phyloP scores from a whole-genome alignment of 148 eudicot genomes.

The Dianthus caryophyllus region DNA sequence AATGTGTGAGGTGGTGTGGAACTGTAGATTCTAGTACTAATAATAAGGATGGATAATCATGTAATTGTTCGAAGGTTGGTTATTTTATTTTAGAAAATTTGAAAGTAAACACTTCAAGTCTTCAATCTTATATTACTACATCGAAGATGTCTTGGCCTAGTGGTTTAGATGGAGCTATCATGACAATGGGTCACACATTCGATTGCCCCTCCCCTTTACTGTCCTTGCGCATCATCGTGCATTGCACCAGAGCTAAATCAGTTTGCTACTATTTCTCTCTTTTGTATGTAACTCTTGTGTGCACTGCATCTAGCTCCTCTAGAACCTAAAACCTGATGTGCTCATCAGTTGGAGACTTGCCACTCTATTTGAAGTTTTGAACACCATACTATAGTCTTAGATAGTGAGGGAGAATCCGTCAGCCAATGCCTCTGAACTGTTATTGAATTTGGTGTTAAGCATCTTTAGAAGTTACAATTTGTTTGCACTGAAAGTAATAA shows the following conservation, averaged over 20 bases:
- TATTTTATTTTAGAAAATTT: too few species aligned
- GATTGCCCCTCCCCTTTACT: too few species aligned
- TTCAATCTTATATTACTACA: too few species aligned
- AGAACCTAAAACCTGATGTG: neutral
- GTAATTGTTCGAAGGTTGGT: too few species aligned
- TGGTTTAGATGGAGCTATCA: too few species aligned
- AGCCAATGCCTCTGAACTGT: neutral
- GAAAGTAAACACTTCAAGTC: too few species aligned
- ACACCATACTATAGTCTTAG: neutral
- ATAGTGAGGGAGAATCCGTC: too few species aligned
- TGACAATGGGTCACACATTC: too few species aligned
- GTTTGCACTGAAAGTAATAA: neutral
- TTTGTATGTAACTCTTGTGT: neutral
- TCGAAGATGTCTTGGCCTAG: too few species aligned
- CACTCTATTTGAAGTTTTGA: neutral
- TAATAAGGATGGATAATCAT: too few species aligned
- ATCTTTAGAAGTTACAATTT: neutral
- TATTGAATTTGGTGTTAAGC: neutral
- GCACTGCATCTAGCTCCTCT: neutral
- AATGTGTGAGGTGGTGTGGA: neutral
- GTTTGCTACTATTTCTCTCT: conserved; percentile 3
- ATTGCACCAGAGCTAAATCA: too few species aligned
- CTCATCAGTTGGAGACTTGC: neutral
- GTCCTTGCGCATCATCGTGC: too few species aligned
- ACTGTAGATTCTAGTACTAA: neutral